phyloP scores from a whole-genome alignment of 2,329 filamentous ascomycete genomes.

The Mollisiaceae sp. region DNA sequence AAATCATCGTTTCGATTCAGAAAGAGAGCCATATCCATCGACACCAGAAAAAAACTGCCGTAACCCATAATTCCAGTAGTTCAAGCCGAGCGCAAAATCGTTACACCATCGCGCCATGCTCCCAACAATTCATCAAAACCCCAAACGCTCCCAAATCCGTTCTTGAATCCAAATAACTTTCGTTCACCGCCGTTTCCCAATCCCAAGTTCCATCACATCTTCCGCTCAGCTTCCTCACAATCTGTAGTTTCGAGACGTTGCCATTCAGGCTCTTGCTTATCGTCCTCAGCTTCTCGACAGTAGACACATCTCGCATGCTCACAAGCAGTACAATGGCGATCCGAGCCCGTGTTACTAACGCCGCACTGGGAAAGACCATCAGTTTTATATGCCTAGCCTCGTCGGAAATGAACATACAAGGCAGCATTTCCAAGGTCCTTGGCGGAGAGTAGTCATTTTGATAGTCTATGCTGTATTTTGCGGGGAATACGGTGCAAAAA shows the following conservation, averaged over 20 bases:
- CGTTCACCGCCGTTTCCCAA: neutral
- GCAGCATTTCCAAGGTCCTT: constrained; percentile 2
- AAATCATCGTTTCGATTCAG: neutral
- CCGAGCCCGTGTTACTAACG: neutral
- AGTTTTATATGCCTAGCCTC: neutral
- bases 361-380: neutral
- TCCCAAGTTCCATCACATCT: neutral
- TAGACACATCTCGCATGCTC: constrained; percentile 4
- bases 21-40: neutral
- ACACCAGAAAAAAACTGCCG: neutral
- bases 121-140: neutral
- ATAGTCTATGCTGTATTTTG: neutral
- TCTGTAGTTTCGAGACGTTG: neutral
- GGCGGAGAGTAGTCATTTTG: neutral
- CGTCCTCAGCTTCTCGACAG: neutral
- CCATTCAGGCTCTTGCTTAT: neutral
- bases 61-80: neutral
- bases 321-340: constrained; percentile 1
- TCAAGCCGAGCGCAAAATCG: neutral
- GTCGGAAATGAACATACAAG: neutral
- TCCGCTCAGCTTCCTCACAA: neutral
- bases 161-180: neutral
- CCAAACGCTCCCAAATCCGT: neutral
- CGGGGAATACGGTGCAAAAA: neutral
- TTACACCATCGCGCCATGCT: neutral